phyloP scores from a whole-genome alignment of 306 rosid genomes.

The Astragalus glycyphyllos region DNA sequence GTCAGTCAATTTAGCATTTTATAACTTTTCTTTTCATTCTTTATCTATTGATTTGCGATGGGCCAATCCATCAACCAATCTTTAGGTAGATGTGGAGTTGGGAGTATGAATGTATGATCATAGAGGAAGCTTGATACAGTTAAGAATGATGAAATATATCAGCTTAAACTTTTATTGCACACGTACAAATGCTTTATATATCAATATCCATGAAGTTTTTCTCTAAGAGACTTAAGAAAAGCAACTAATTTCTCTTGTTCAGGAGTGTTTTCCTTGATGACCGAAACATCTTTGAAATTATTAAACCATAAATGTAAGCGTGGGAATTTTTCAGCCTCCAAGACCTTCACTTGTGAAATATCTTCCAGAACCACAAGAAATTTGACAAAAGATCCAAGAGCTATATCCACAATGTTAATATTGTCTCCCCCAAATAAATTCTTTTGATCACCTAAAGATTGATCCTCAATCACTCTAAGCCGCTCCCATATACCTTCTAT shows the following conservation, averaged over 20 bases:
- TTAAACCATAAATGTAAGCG: constrained; percentile 41
- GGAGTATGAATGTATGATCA: too few species aligned
- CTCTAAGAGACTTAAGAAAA: not conserved
- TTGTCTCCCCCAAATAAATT: constrained; percentile 45
- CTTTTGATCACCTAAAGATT: constrained; percentile 26
- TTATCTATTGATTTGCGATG: too few species aligned
- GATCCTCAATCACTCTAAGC: constrained; percentile 43
- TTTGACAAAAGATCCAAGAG: constrained; percentile 35
- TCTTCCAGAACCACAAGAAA: constrained; percentile 24
- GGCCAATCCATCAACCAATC: too few species aligned
- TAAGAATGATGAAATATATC: too few species aligned
- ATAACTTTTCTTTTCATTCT: too few species aligned
- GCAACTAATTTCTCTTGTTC: constrained; percentile 20
- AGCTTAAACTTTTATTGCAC: too few species aligned
- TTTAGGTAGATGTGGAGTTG: too few species aligned
- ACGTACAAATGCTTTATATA: not conserved
- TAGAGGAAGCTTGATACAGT: too few species aligned
- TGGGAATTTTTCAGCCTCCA: constrained; percentile 40
- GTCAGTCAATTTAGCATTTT: too few species aligned
- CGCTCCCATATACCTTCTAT: constrained; percentile 27
- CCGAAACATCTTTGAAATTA: constrained; percentile 29
- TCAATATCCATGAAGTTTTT: not conserved
- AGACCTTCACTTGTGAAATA: constrained; percentile 12
- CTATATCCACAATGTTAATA: constrained; percentile 48
- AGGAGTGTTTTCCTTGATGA: constrained; percentile 44